Percentiles rank a stretch among this genome's conserved stretches.
phyloP scores from a whole-genome alignment of 768 basidiomycete genomes.

The Tylopilus rubrobrunneus region DNA sequence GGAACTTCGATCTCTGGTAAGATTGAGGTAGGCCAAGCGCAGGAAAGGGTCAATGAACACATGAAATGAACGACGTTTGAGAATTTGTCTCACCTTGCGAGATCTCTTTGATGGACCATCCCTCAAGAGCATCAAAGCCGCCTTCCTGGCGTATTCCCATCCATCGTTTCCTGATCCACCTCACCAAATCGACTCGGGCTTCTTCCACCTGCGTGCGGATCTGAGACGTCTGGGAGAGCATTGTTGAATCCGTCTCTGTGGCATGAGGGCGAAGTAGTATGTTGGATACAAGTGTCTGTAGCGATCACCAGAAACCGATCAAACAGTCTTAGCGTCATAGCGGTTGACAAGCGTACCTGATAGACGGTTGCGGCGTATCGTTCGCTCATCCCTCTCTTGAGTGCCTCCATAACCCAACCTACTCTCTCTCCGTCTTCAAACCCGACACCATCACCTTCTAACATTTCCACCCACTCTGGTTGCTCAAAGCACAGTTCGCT shows the following conservation, averaged over 20 bases:
- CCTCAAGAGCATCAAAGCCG: constrained; percentile 82
- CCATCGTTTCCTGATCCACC: constrained; percentile 81
- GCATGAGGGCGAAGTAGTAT: constrained; percentile 69
- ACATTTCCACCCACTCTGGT: constrained; percentile 68
- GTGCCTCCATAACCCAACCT: constrained; percentile 66
- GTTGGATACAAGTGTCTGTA: constrained; percentile 65
- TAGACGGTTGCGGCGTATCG: constrained; percentile 67
- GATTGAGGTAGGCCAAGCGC: background rate
- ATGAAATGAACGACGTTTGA: background rate
- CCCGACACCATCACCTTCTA: constrained; percentile 67
- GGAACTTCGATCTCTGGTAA: constrained; percentile 73
- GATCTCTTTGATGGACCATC: constrained; percentile 88
- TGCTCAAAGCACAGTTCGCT: constrained; percentile 65
- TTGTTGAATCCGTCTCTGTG: constrained; percentile 52
- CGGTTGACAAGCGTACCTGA: constrained; percentile 48
- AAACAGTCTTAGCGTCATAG: background rate
- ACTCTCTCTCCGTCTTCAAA: constrained; percentile 80
- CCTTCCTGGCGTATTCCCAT: constrained; percentile 64
- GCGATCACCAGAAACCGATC: background rate
- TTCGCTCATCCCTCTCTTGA: constrained; percentile 60
- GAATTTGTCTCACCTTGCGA: constrained; percentile 26
- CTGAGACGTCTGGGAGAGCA: constrained; percentile 66
- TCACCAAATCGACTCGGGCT: constrained; percentile 39
- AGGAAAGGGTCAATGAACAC: background rate
- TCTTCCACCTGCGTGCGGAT: constrained; percentile 73